Conservation (phyloP, 805 yeast genomes). For the Metschnikowia continentalis region DNA sequence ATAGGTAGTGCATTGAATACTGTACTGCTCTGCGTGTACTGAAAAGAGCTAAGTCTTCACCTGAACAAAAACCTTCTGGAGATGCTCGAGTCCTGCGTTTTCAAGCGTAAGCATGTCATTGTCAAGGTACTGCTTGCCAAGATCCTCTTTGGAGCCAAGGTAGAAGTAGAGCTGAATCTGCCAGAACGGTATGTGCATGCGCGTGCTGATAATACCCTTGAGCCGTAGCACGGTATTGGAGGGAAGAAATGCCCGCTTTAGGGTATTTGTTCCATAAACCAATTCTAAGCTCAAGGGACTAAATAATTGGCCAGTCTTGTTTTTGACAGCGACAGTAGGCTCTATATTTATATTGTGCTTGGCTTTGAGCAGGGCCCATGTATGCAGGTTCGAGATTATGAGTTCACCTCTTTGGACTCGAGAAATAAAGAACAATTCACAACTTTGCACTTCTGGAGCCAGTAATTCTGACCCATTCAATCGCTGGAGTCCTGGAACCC, state of each 20-base stretch:
- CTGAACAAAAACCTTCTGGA: constrained; percentile 13
- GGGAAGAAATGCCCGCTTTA: constrained; percentile 20
- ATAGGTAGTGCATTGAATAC: too few species aligned
- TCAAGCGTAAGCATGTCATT: constrained; percentile 29
- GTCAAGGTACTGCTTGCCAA: constrained; percentile 19
- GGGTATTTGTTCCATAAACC: neutral
- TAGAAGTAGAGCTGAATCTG: constrained; percentile 25
- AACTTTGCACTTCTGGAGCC: constrained; percentile 49
- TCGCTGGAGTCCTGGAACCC: constrained; percentile 23
- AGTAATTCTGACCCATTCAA: constrained; percentile 58
- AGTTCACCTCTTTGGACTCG: constrained; percentile 36
- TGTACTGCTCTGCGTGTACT: neutral
- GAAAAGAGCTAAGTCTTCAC: neutral
- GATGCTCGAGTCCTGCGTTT: constrained; percentile 19
- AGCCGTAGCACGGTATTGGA: constrained; percentile 28
- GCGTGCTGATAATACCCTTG: constrained; percentile 29
- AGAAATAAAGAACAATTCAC: constrained; percentile 64
- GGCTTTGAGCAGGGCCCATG: constrained; percentile 43
- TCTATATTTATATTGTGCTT: constrained; percentile 28
- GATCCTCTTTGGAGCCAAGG: constrained; percentile 17
- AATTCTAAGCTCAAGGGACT: neutral
- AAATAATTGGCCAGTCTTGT: neutral
- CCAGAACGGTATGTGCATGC: constrained; percentile 18
- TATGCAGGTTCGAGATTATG: constrained; percentile 14
- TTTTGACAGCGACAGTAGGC: neutral